Evolutionary conservation across 1,139 yeast genomes (phyloP).

Genomic region (Candida buenavistaensis): DNA sequence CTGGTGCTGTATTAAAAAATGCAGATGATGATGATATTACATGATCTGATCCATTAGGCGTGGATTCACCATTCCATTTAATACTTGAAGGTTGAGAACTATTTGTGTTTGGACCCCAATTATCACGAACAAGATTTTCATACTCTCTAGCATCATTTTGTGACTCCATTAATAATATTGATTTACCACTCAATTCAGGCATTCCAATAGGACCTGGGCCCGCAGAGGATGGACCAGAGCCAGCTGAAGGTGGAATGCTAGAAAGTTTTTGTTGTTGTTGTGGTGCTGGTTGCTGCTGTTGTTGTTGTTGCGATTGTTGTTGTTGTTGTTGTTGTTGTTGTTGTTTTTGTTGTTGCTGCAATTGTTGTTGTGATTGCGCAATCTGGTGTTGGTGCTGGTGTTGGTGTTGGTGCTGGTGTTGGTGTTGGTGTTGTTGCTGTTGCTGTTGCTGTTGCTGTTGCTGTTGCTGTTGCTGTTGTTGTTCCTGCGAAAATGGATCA

Average conservation of each 20-base stretch:
- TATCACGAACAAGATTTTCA: slow-evolving; percentile 51
- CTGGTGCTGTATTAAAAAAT: slow-evolving; percentile 26
- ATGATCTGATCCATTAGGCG: slow-evolving; percentile 13
- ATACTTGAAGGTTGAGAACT: slow-evolving; percentile 32
- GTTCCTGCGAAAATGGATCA: slow-evolving; percentile 53
- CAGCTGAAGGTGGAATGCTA: slow-evolving; percentile 15
- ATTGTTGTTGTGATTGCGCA: slow-evolving; percentile 13
- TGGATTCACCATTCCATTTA: slow-evolving; percentile 15
- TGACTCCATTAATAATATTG: slow-evolving; percentile 55
- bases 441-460: slow-evolving; percentile 15
- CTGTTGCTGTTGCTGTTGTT: slow-evolving; percentile 16
- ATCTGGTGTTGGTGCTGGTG: slow-evolving; percentile 11
- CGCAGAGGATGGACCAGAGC: slow-evolving; percentile 13
- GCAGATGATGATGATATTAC: slow-evolving; percentile 37
- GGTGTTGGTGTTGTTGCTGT: slow-evolving; percentile 13
- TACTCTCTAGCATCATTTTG: slow-evolving; percentile 55
- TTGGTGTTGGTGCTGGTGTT: slow-evolving; percentile 10
- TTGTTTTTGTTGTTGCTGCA: slow-evolving; percentile 16
- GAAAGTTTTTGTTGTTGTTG: slow-evolving; percentile 9
- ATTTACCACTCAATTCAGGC: slow-evolving; percentile 49
- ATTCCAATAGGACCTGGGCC: slow-evolving; percentile 28
- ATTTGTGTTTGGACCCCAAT: slow-evolving; percentile 31
- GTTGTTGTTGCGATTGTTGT: slow-evolving; percentile 14
- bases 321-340: slow-evolving; percentile 9
- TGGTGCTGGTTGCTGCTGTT: slow-evolving; percentile 11